These are phyloP conservation scores for Globisporangium recalcitrans DNA, from an alignment of 352 stramenopile species.

Conservation along the genomic window DNA sequence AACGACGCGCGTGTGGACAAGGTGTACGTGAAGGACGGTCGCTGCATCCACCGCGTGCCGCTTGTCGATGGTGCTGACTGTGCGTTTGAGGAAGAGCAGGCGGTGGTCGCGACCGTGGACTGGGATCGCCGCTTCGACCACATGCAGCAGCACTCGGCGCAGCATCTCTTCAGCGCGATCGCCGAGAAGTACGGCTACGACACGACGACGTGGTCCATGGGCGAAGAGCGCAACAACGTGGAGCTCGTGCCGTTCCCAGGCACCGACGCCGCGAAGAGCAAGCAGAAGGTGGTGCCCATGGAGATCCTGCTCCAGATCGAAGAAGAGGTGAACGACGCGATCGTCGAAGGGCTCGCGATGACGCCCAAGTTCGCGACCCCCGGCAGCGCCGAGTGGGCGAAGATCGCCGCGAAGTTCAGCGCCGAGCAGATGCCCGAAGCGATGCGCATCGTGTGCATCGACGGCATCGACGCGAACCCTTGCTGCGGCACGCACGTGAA, in stretches of 20 bases:
- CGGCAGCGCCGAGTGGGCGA: conserved; percentile 49
- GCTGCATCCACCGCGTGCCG: conserved; percentile 55
- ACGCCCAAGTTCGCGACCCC: conserved; percentile 46
- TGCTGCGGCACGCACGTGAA: conserved; percentile 88
- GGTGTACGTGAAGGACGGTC: conserved; percentile 60
- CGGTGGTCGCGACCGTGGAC: conserved; percentile 56
- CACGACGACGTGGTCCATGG: conserved; percentile 78
- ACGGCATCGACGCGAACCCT: conserved; percentile 78
- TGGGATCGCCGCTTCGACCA: conserved; percentile 81
- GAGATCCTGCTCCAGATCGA: conserved; percentile 58
- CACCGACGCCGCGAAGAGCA: conserved; percentile 11
- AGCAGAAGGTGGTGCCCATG: conserved; percentile 28
- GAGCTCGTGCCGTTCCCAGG: conserved; percentile 52
- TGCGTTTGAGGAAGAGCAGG: conserved; percentile 36
- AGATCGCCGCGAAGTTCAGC: conserved; percentile 57
- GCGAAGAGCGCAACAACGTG: conserved; percentile 70
- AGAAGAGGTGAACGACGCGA: conserved; percentile 66
- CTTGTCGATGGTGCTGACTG: conserved; percentile 16
- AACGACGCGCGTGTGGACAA: conserved; percentile 42
- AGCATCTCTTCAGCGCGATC: conserved; percentile 86
- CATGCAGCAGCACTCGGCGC: conserved; percentile 88
- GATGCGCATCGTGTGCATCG: conserved; percentile 82
- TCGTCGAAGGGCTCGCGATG: conserved; percentile 53
- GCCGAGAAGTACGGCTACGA: conserved; percentile 66
- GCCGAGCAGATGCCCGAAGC: conserved; percentile 48